Percentiles rank a stretch among this genome's conserved stretches.
Evolutionary conservation across 768 basidiomycete species (phyloP).

Genomic region (Hypholoma sublateritium): DNA sequence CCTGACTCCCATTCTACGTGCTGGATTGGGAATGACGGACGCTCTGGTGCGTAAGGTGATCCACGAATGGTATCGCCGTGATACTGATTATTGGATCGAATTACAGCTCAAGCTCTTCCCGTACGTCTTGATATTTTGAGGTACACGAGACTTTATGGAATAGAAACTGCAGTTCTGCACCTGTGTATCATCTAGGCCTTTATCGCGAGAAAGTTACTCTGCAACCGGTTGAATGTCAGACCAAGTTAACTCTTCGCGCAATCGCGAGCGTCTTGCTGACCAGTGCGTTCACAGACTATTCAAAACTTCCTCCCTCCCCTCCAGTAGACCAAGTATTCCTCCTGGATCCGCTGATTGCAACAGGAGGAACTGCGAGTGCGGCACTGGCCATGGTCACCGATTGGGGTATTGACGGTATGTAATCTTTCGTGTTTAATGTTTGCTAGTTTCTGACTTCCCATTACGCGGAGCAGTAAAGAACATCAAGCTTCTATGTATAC

Average conservation of each 20-base stretch:
- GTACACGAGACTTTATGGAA: neutral
- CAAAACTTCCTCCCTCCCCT: conserved; percentile 76
- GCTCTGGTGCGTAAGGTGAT: conserved; percentile 55
- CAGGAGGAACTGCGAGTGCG: conserved; percentile 89
- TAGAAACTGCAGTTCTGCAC: conserved; percentile 53
- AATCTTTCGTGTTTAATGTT: neutral
- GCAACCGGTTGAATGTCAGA: conserved; percentile 87
- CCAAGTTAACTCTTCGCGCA: neutral
- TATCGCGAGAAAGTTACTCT: conserved; percentile 85
- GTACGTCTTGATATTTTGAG: conserved; percentile 38
- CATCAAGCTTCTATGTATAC: conserved; percentile 80
- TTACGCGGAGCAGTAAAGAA: conserved; percentile 44
- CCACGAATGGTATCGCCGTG: conserved; percentile 13
- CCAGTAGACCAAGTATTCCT: conserved; percentile 85
- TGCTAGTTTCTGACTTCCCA: neutral
- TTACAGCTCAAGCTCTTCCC: conserved; percentile 74
- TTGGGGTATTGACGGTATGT: conserved; percentile 74
- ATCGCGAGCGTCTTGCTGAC: neutral
- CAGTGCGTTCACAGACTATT: conserved; percentile 62
- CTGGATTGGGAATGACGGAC: conserved; percentile 92
- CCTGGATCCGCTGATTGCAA: conserved; percentile 91
- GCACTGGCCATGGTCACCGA: conserved; percentile 84
- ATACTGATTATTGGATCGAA: neutral
- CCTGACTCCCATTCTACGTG: conserved; percentile 88
- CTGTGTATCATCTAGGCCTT: conserved; percentile 89